Conservation (phyloP, 2,329 filamentous ascomycete genomes). For the Monilinia laxa region DNA sequence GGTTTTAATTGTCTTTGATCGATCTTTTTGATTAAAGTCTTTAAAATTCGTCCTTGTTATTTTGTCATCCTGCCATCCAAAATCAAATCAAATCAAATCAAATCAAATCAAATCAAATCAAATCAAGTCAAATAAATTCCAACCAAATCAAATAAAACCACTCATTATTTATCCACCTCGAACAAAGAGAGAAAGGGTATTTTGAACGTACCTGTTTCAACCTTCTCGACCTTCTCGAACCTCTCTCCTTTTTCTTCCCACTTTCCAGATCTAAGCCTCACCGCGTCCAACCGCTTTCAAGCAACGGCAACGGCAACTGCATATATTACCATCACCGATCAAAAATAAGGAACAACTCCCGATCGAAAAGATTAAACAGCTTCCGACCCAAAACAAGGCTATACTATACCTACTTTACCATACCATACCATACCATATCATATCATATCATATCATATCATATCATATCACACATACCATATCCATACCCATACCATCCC, state of each 20-base stretch:
- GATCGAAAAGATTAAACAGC: not conserved
- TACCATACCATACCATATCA: not conserved
- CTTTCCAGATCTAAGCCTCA: not conserved
- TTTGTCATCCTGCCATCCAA: not conserved
- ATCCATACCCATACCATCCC: not conserved
- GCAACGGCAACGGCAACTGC: no score
- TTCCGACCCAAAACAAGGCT: not conserved
- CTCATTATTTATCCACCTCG: not conserved
- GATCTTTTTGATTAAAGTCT: conserved; percentile 4
- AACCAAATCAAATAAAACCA: no score
- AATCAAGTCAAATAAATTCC: no score
- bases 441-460: not conserved
- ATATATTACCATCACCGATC: not conserved
- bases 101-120: no score
- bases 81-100: no score
- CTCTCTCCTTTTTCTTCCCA: not conserved
- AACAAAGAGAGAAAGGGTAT: no score
- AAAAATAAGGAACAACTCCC: not conserved
- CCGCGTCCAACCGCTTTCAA: not conserved
- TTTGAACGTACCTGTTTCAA: no score
- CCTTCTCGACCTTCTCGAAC: no score
- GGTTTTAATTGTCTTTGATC: conserved; percentile 7
- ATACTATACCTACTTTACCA: not conserved
- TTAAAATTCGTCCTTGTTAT: not conserved
- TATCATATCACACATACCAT: not conserved